These are phyloP conservation scores for Quambalaria eucalypti DNA, from an alignment of 1,284 basidiomycete species.

Conservation along the genomic window DNA sequence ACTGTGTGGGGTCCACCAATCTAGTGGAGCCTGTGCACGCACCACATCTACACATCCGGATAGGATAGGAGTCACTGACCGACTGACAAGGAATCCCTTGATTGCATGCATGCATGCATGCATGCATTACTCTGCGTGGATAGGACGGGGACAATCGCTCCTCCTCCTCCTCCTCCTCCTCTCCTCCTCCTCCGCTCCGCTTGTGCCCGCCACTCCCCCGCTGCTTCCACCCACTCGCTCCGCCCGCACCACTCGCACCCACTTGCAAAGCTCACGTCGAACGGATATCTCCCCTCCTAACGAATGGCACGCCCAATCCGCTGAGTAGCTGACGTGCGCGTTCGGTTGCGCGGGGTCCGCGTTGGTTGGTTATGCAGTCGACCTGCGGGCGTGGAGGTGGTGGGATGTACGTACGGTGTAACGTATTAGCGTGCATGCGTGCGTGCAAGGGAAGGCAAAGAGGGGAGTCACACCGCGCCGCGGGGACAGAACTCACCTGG, in stretches of 20 bases:
- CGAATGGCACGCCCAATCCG: slow-evolving; percentile 42
- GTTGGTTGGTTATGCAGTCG: slow-evolving; percentile 44
- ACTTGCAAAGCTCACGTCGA: too few relatives aligned
- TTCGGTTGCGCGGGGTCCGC: slow-evolving; percentile 36
- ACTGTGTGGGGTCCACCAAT: too few relatives aligned
- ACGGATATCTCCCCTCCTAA: slow-evolving; percentile 29
- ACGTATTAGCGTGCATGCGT: neutral
- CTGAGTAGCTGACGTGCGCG: slow-evolving; percentile 36
- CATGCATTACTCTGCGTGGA: too few relatives aligned
- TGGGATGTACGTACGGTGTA: neutral
- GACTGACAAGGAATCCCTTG: too few relatives aligned
- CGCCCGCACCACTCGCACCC: too few relatives aligned
- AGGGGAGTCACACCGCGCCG: neutral
- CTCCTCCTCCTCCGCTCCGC: neutral
- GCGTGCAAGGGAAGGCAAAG: neutral
- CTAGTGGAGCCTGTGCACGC: too few relatives aligned
- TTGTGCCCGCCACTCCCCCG: too few relatives aligned
- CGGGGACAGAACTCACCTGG: slow-evolving; percentile 14
- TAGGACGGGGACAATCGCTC: too few relatives aligned
- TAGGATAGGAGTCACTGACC: too few relatives aligned
- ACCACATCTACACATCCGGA: too few relatives aligned
- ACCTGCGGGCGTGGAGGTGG: slow-evolving; percentile 12
- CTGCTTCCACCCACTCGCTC: too few relatives aligned
- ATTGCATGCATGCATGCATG: too few relatives aligned
- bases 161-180: neutral